These are phyloP conservation scores for Beauveria brongniartii DNA, from an alignment of 2,329 filamentous ascomycete species.

Conservation along the genomic window DNA sequence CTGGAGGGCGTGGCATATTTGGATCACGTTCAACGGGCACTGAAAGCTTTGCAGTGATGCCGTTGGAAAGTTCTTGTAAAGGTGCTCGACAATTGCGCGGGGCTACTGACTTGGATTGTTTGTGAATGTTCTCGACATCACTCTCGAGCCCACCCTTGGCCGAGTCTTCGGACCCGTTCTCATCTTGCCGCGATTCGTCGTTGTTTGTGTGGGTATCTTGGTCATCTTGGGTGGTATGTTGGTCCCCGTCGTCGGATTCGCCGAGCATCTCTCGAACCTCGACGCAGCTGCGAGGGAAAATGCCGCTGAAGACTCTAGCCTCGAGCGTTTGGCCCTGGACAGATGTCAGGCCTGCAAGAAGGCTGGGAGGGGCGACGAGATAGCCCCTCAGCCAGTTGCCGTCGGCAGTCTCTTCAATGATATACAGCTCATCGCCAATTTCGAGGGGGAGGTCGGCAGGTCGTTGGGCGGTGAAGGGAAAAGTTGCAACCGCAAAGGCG, in stretches of 20 bases:
- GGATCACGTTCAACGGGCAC: constrained; percentile 51
- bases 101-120: constrained; percentile 16
- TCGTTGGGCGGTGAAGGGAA: constrained; percentile 80
- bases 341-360: constrained; percentile 85
- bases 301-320: constrained; percentile 94
- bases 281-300: constrained; percentile 91
- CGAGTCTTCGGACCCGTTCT: constrained; percentile 37
- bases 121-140: constrained; percentile 26
- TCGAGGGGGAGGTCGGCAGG: constrained; percentile 91
- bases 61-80: constrained; percentile 32
- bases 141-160: constrained; percentile 45
- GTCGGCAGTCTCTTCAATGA: constrained; percentile 92
- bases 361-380: constrained; percentile 83
- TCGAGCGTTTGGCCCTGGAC: constrained; percentile 89
- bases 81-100: constrained; percentile 21
- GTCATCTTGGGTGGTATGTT: constrained; percentile 29
- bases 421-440: constrained; percentile 96
- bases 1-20: constrained; percentile 67
- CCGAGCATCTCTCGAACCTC: constrained; percentile 89
- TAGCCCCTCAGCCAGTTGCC: constrained; percentile 94
- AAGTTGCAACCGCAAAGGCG: constrained; percentile 94
- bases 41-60: constrained; percentile 35
- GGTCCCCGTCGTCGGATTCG: constrained; percentile 52
- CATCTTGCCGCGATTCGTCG: constrained; percentile 18
- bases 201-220: constrained; percentile 23